Base-by-base conservation (phyloP, 78 protist species). In the Speleostelium caveatum region DNA sequence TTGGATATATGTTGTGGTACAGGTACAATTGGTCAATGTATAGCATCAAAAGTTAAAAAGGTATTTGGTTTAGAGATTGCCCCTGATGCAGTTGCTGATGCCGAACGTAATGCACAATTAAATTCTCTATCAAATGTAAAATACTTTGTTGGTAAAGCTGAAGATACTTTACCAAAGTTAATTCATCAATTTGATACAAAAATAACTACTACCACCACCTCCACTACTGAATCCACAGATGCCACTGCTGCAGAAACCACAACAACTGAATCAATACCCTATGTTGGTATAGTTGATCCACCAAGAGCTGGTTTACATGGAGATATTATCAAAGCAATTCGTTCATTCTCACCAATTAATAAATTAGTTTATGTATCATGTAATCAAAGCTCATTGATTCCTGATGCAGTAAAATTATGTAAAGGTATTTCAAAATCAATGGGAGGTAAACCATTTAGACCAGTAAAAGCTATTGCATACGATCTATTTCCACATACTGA, bases 1-100 rank as follows among this genome's bases (percentile, higher is more conserved):
- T 71, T 97, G 17, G 99, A 97, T 62, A 89, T 97, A 30, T 97
- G 99, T 86, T 97, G 98, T 28, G 99, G 99, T 17, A 96, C 98
- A 0, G 99, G 99, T 61, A 96, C 98, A 4, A 96, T 96, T 38
- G 99, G 99, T n/a, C 87, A 80, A 41, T 55, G 74, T 30, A 0
- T 95, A 19, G 93, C 98, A 16, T 2, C 2, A 12, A 16, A 35
- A 4, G 97, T 78, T 33, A 32, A 68, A 33, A n/a, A 68, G 0
- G 95, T 97, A 0, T 72, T 94, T 32, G 99, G 99, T 28, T 12
- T 97, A 16, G 99, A 97, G 45, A 53, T 96, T 8, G 86, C 74
- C 21, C 94, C 65, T 7, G 60, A 30, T 10, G 97, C 98, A 0
- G 86, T 96, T 3, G 69, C 62, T 16, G 98, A 97, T 62, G 97